Evolutionary conservation across 176 grass and related monocot genomes (phyloP).

Genomic region (Tillandsia fasciculata): DNA sequence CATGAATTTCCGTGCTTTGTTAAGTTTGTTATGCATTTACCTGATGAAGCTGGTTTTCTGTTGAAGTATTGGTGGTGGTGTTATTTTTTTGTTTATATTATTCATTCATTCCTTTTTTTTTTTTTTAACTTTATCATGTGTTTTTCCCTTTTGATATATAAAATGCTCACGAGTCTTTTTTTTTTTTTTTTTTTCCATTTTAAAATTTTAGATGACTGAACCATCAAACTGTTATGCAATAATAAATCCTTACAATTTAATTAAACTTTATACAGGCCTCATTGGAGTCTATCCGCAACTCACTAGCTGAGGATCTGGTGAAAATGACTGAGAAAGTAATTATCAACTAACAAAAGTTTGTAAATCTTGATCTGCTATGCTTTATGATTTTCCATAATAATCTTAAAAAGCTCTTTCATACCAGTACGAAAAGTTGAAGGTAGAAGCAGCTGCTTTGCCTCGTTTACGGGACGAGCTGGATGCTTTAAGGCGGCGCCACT

Average conservation of each 20-base stretch:
- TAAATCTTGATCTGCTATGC: constrained; percentile 7
- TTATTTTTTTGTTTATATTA: neutral
- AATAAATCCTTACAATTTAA: neutral
- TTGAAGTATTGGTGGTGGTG: neutral
- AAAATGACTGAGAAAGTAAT: constrained; percentile 96
- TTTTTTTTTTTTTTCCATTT: neutral
- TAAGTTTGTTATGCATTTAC: neutral
- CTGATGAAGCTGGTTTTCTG: neutral
- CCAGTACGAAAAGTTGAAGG: constrained; percentile 88
- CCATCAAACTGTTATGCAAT: neutral
- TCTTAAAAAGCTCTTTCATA: constrained; percentile 7
- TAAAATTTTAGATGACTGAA: neutral
- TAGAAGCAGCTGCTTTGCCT: constrained; percentile 72
- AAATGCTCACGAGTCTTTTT: neutral
- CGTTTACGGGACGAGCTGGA: constrained; percentile 79
- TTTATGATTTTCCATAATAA: constrained; percentile 6
- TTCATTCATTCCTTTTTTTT: neutral
- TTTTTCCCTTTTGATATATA: neutral
- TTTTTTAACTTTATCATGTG: neutral
- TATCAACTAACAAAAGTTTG: neutral
- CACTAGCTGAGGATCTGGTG: constrained; percentile 91
- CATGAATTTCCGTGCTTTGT: neutral
- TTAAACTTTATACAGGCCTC: constrained; percentile 43
- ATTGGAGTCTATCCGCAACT: constrained; percentile 92
- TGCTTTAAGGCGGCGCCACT: constrained; percentile 86